Base-by-base conservation (phyloP, 495 filamentous ascomycete genomes). In the Podospora pseudocomata region DNA sequence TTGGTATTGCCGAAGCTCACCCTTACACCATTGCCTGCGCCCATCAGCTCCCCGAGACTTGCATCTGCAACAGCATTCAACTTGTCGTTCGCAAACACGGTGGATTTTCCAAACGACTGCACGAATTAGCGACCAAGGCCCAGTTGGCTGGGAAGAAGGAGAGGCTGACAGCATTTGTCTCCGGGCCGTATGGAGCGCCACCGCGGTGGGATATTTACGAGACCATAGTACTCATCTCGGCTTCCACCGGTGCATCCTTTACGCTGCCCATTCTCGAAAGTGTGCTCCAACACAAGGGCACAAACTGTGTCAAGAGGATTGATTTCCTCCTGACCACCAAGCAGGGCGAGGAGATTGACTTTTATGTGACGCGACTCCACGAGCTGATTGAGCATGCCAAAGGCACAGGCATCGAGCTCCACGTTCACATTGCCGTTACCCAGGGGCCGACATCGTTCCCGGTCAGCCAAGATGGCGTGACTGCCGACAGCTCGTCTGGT, bases 241-340 rank as follows among this genome's bases (percentile, higher is more conserved):
- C 87, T 26, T 85, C 85, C 3, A 84, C 86, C 0, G 87, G 86
- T 18, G 84, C 85, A 16, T 85, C 84, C 5, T 88, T 86, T 67
- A 84, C 83, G 1, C 73, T 86, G 1, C 86, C 87, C 0, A 82
- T 88, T 11, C 76, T 88, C 5, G 85, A 88, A 56, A 84, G 80
- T 64, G 74, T 88, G 0, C 76, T 88, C 5, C 74, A 81, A 59
- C 74, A 78, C 15, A 75, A 72, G 23, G 65, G 67, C 20, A 78
- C 80, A 2, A 80, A 79, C 39, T 91, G 87, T 64, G 90, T 87
- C 15, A 87, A 88, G 66, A 82, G 86, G 39, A 76, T 94, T 15
- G 84, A 87, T 15, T 91, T 94, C 66, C 79, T 94, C 2, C 88
- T 93, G 81, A 86, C 92, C 23, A 86, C 94, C 54, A 91, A 87